These are phyloP conservation scores for Flaveria trinervia DNA, from an alignment of 129 eudicot species.

Conservation along the genomic window DNA sequence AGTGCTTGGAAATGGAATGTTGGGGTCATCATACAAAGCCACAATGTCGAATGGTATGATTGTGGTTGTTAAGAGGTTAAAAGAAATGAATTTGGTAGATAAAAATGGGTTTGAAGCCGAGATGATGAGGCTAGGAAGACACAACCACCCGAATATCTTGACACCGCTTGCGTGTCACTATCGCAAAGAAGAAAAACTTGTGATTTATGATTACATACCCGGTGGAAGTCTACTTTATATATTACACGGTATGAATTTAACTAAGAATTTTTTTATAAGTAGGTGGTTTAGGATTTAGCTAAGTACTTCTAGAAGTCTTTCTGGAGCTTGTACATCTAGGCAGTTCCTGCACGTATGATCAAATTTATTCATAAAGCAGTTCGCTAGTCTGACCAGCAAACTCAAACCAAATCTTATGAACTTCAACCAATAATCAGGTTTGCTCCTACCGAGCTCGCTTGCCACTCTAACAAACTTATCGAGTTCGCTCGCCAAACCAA, in stretches of 20 bases:
- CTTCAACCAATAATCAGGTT: too few relatives aligned
- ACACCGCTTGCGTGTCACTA: slow-evolving; percentile 75
- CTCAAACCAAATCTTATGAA: too few relatives aligned
- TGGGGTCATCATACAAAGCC: slow-evolving; percentile 83
- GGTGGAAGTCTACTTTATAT: slow-evolving; percentile 63
- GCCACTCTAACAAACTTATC: too few relatives aligned
- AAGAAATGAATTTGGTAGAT: slow-evolving; percentile 49
- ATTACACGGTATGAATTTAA: slow-evolving; percentile 53
- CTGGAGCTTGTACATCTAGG: too few relatives aligned
- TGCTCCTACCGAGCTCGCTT: too few relatives aligned
- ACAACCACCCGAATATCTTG: slow-evolving; percentile 66
- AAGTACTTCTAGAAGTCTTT: too few relatives aligned
- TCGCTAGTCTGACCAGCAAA: too few relatives aligned
- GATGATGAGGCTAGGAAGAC: slow-evolving; percentile 50
- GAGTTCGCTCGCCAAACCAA: too few relatives aligned
- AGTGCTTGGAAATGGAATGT: slow-evolving; percentile 67
- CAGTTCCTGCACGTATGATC: too few relatives aligned
- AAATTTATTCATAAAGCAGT: too few relatives aligned
- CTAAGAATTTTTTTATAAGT: background rate
- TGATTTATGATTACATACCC: slow-evolving; percentile 62
- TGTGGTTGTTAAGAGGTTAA: slow-evolving; percentile 74
- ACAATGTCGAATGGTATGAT: slow-evolving; percentile 50
- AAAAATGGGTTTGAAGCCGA: slow-evolving; percentile 66
- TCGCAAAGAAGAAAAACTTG: slow-evolving; percentile 70
- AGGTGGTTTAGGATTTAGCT: too few relatives aligned